Evolutionary conservation across 208 protist species (phyloP).

Genomic region (Trypanosoma lewisi): DNA sequence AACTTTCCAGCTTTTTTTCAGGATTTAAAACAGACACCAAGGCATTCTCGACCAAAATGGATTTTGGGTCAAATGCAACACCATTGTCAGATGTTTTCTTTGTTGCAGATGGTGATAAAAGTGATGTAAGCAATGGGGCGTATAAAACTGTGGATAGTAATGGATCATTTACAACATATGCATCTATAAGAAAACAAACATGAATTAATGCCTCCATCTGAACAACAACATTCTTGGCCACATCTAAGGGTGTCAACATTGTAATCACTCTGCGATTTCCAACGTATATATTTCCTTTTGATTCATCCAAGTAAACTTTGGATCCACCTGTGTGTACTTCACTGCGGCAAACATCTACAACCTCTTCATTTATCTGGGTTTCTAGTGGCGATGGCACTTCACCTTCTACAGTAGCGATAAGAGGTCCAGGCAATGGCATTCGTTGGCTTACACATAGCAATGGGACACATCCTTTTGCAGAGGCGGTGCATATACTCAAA

Average conservation of each 20-base stretch:
- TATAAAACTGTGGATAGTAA: constrained; percentile 6
- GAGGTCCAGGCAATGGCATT: not conserved
- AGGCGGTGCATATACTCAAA: constrained; percentile 12
- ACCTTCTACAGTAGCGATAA: not conserved
- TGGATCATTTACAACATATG: constrained; percentile 4
- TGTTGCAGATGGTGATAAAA: constrained; percentile 4
- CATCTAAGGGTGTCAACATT: not conserved
- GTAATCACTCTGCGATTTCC: constrained; percentile 8
- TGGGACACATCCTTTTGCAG: constrained; percentile 3
- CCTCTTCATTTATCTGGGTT: constrained; percentile 2
- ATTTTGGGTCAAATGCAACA: constrained; percentile 1
- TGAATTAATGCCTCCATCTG: constrained; percentile 20
- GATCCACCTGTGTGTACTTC: not conserved
- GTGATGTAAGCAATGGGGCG: constrained; percentile 1
- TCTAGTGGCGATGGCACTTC: not conserved
- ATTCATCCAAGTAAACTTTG: constrained; percentile 16
- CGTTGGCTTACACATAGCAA: constrained; percentile 12
- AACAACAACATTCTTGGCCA: not conserved
- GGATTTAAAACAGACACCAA: constrained; percentile 9
- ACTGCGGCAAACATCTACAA: constrained; percentile 10
- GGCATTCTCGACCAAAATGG: constrained; percentile 20
- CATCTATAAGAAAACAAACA: constrained; percentile 13
- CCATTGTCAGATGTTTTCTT: not conserved
- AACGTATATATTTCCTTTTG: constrained; percentile 19
- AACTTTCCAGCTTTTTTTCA: not conserved